phyloP scores from a whole-genome alignment of 768 basidiomycete genomes.

The Podaxis mareebaensis region DNA sequence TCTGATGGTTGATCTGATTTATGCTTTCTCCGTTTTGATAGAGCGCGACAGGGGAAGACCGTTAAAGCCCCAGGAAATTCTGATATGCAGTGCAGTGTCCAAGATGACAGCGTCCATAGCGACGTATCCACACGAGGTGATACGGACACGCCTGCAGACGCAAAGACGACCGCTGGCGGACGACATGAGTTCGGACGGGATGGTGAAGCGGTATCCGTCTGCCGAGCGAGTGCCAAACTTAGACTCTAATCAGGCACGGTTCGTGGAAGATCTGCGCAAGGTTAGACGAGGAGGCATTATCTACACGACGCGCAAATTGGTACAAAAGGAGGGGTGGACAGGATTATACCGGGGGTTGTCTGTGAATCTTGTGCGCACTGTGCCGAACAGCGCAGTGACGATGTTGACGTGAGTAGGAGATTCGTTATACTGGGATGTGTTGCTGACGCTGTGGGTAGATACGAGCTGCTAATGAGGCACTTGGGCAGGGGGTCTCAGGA shows the following conservation, averaged over 20 bases:
- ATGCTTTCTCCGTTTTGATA: slow-evolving; percentile 21
- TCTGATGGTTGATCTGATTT: slow-evolving; percentile 11
- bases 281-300: slow-evolving; percentile 58
- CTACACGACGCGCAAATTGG: slow-evolving; percentile 70
- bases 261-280: slow-evolving; percentile 14
- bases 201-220: slow-evolving; percentile 51
- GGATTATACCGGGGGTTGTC: slow-evolving; percentile 92
- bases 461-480: slow-evolving; percentile 57
- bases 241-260: slow-evolving; percentile 15
- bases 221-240: slow-evolving; percentile 11
- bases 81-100: slow-evolving; percentile 87
- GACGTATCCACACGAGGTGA: slow-evolving; percentile 98
- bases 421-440: background rate
- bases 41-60: slow-evolving; percentile 48
- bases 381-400: slow-evolving; percentile 95
- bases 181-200: slow-evolving; percentile 59
- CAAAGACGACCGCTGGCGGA: slow-evolving; percentile 65
- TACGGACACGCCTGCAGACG: slow-evolving; percentile 97
- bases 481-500: slow-evolving; percentile 35
- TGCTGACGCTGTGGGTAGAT: slow-evolving; percentile 29
- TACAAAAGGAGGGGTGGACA: slow-evolving; percentile 82
- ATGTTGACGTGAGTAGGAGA: slow-evolving; percentile 77
- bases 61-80: slow-evolving; percentile 65
- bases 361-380: slow-evolving; percentile 92
- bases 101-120: slow-evolving; percentile 96